Evolutionary conservation across 805 yeast genomes (phyloP).

Genomic region (Candida quercuum): DNA sequence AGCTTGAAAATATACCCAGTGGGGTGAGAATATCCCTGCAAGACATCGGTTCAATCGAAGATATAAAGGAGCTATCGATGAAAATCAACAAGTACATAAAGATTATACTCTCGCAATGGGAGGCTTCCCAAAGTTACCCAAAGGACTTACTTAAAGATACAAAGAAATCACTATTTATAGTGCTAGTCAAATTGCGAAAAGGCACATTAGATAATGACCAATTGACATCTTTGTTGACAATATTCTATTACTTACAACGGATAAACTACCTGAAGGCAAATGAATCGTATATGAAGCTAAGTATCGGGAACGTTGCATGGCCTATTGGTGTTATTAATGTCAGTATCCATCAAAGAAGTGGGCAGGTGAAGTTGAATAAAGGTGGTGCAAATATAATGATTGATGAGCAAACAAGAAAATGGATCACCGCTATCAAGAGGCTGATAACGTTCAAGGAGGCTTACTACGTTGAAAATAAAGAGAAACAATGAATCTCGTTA

Average conservation of each 20-base stretch:
- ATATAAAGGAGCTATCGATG: slow-evolving; percentile 12
- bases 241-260: slow-evolving; percentile 55
- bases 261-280: slow-evolving; percentile 47
- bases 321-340: slow-evolving; percentile 81
- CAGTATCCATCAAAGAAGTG: slow-evolving; percentile 73
- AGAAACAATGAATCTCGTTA: too few species aligned
- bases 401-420: slow-evolving; percentile 65
- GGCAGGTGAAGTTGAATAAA: slow-evolving; percentile 52
- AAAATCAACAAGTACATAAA: slow-evolving; percentile 25
- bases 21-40: slow-evolving; percentile 13
- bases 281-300: slow-evolving; percentile 66
- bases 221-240: slow-evolving; percentile 52
- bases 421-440: slow-evolving; percentile 75
- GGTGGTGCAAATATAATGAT: slow-evolving; percentile 69
- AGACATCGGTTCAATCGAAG: slow-evolving; percentile 9
- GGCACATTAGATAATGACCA: slow-evolving; percentile 32
- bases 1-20: slow-evolving; percentile 3
- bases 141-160: slow-evolving; percentile 37
- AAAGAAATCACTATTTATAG: slow-evolving; percentile 42
- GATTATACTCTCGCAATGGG: slow-evolving; percentile 33
- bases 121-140: slow-evolving; percentile 19
- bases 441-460: slow-evolving; percentile 46
- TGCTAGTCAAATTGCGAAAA: slow-evolving; percentile 49
- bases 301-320: slow-evolving; percentile 89
- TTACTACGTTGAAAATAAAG: neutral